A percentile compares a stretch with the other conserved stretches of the same genome.
Evolutionary conservation across 176 grass and related monocot genomes (phyloP).

Genomic region (Carex littledalei): DNA sequence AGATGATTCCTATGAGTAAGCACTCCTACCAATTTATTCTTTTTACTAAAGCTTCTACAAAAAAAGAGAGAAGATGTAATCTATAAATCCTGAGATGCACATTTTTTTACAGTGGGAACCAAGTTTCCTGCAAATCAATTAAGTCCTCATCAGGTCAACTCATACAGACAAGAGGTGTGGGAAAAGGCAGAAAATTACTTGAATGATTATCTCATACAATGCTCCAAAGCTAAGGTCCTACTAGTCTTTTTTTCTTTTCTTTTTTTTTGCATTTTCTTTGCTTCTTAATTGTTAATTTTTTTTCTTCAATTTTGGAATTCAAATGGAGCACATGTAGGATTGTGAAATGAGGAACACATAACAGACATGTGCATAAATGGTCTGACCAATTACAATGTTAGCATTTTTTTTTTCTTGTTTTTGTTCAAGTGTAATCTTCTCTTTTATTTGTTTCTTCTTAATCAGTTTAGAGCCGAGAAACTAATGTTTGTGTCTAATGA

Average conservation of each 20-base stretch:
- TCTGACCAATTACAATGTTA: background rate
- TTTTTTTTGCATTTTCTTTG: background rate
- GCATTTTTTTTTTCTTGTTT: background rate
- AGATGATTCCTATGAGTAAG: conserved; percentile 83
- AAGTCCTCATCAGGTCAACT: background rate
- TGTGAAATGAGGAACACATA: background rate
- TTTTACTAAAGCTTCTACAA: background rate
- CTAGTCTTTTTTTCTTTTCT: background rate
- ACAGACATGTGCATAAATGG: too few species aligned
- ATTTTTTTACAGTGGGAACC: background rate
- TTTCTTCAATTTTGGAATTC: background rate
- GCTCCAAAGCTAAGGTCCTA: background rate
- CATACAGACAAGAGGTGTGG: background rate
- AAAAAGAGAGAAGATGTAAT: background rate
- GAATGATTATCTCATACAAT: background rate
- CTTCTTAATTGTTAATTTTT: background rate
- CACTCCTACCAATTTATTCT: background rate
- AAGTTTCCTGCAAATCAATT: background rate
- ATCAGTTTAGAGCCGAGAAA: conserved; percentile 50
- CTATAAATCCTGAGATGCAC: background rate
- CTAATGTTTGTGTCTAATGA: conserved; percentile 53
- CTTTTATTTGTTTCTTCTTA: background rate
- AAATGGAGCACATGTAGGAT: background rate
- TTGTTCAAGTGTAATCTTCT: background rate
- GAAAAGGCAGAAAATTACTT: background rate